Evolutionary conservation across 108 stramenopile species (phyloP), one percentile per base, ranked within the genome.

Genomic region (Seminavis robusta): DNA sequence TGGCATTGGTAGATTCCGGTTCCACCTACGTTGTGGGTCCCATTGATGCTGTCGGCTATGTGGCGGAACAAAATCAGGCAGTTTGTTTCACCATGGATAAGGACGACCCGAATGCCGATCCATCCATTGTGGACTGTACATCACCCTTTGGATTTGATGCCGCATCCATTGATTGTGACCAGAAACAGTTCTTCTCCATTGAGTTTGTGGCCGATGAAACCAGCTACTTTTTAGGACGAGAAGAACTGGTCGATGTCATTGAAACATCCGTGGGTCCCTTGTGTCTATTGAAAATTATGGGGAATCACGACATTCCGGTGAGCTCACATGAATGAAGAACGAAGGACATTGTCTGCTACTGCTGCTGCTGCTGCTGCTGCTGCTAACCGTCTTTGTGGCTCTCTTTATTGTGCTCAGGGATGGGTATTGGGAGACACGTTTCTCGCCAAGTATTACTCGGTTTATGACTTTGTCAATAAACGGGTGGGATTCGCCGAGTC

Each of bases 391-490:
- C 16, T 4, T 15, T 37, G 28, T 60, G 34, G 10, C 19, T 56
- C 24, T 3, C 13, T 36, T 13, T 11, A 11, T 31, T 3, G 40
- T 21, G 57, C 43, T n/a, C 89, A 90, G 33, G 67, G 91, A 30
- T 97, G 95, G 95, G 94, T 97, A 57, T 63, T 99, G 52, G 98
- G 98, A 28, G 97, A 98, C 71, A 82, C 90, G 20, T 99, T 99
- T 63, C 79, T 99, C 65, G 84, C 92, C 42, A 80, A 95, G 79
- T 98, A 93, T 77, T 97, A 97, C 80, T 73, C 89, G 28, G 92
- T 86, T 31, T 99, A 95, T 73, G 95, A 99, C 79, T 80, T 87
- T 56, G 71, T 54, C 20, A 73, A 84, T n/a, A 49, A 81, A 54
- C 82, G 78, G 23, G 73, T 97, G 27, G 95, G 97, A 8, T 84